Evolutionary conservation across 768 basidiomycete species (phyloP).

Genomic region (Rubroboletus satanas): DNA sequence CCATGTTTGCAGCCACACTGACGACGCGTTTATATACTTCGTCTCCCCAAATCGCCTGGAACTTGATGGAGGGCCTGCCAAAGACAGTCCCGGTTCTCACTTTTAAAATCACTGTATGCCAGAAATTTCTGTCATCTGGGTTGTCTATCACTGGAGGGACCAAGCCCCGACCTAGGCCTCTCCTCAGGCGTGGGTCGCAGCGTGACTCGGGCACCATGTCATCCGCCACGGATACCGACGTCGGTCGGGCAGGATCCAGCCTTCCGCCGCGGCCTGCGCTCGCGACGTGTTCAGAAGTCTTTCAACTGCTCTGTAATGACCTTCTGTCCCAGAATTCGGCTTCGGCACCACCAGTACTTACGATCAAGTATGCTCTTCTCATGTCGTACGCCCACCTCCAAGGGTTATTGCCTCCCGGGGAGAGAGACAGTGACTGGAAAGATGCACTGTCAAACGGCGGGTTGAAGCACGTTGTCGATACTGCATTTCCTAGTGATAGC

Average conservation of each 20-base stretch:
- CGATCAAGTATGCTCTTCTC: conserved; percentile 39
- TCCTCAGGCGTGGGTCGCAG: conserved; percentile 23
- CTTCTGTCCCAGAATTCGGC: conserved; percentile 5
- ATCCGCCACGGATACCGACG: conserved; percentile 7
- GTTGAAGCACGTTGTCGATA: conserved; percentile 25
- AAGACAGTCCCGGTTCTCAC: conserved; percentile 33
- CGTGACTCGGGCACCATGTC: conserved; percentile 6
- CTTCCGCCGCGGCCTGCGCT: conserved; percentile 26
- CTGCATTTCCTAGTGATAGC: conserved; percentile 24
- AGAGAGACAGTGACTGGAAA: conserved; percentile 36
- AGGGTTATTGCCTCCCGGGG: conserved; percentile 17
- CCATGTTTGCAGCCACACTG: conserved; percentile 34
- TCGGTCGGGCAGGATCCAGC: conserved; percentile 16
- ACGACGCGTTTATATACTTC: conserved; percentile 34
- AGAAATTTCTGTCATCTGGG: conserved; percentile 34
- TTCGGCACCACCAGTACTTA: conserved; percentile 8
- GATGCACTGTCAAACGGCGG: conserved; percentile 23
- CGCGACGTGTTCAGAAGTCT: conserved; percentile 26
- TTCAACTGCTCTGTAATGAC: conserved; percentile 21
- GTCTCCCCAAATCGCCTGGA: conserved; percentile 27
- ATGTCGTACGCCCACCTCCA: conserved; percentile 38
- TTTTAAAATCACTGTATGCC: conserved; percentile 45
- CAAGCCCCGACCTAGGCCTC: conserved; percentile 34
- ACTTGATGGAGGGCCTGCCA: conserved; percentile 36
- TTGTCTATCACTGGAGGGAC: conserved; percentile 9